phyloP scores from a whole-genome alignment of 2,329 filamentous ascomycete species.

The Colletotrichum nymphaeae region DNA sequence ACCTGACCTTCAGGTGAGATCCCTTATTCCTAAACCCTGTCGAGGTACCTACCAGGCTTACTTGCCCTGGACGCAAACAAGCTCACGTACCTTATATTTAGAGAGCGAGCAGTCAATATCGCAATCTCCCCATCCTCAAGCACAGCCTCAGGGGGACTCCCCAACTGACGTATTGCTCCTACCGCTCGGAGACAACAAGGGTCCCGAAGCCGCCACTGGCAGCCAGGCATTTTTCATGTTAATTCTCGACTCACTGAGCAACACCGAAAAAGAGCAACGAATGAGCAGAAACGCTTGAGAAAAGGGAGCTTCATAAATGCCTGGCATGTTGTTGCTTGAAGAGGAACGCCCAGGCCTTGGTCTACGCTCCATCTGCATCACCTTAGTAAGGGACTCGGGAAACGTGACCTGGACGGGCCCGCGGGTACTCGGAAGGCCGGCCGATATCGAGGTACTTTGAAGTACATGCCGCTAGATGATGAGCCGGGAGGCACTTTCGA shows the following conservation, averaged over 20 bases:
- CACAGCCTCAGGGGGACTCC: conserved; percentile 26
- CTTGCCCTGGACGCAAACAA: background rate
- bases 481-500: background rate
- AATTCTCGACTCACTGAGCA: background rate
- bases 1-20: background rate
- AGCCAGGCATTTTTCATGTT: conserved; percentile 5
- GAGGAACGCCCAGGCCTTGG: conserved; percentile 18
- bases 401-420: background rate
- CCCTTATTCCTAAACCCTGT: background rate
- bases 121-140: conserved; percentile 21
- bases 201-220: conserved; percentile 1
- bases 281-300: background rate
- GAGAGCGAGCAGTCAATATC: conserved; percentile 1
- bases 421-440: conserved; percentile 5
- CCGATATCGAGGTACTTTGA: background rate
- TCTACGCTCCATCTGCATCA: background rate
- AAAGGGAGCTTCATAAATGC: background rate
- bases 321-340: conserved; percentile 19
- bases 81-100: background rate
- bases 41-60: background rate
- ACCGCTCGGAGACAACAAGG: background rate
- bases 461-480: background rate
- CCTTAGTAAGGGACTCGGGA: background rate
- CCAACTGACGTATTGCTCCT: conserved; percentile 24
- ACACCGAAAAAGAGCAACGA: background rate